phyloP scores from a whole-genome alignment of 83 land plant species.

The Picea mariana region DNA sequence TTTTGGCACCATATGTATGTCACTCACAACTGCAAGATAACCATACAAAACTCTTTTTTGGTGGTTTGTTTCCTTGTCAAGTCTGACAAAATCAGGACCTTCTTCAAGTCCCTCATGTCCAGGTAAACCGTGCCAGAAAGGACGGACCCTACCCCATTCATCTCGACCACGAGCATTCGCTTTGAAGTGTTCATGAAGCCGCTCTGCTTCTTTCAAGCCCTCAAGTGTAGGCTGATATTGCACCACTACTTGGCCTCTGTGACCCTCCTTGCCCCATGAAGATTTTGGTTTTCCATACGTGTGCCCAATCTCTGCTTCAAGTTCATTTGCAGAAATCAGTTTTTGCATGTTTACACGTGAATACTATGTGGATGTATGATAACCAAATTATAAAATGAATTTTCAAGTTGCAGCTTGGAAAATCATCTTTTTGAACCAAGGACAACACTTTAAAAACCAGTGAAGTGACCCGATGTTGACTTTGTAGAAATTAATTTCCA shows the following conservation, averaged over 20 bases:
- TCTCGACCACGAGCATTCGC: conserved; percentile 13
- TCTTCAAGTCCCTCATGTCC: conserved; percentile 29
- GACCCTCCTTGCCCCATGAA: conserved; percentile 34
- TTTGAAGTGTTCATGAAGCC: conserved; percentile 27
- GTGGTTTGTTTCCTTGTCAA: conserved; percentile 18
- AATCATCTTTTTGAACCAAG: not conserved
- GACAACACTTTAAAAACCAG: not conserved
- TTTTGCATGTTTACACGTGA: not conserved
- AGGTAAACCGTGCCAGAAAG: conserved; percentile 39
- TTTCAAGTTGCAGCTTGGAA: not conserved
- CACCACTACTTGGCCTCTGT: conserved; percentile 28
- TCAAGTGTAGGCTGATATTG: conserved; percentile 23
- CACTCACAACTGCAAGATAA: conserved; percentile 22
- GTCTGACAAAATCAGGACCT: conserved; percentile 28
- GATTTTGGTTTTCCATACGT: conserved; percentile 30
- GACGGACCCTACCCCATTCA: conserved; percentile 19
- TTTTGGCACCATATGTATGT: conserved; percentile 16
- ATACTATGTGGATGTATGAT: not conserved
- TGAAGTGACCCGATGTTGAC: not conserved
- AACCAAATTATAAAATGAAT: not conserved
- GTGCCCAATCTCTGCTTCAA: conserved; percentile 28
- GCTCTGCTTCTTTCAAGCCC: conserved; percentile 31
- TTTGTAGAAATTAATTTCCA: not conserved
- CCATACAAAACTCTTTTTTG: conserved; percentile 32
- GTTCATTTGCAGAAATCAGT: not conserved